Conservation (phyloP, 176 grass and related monocot species). For the Bolboschoenus planiculmis region DNA sequence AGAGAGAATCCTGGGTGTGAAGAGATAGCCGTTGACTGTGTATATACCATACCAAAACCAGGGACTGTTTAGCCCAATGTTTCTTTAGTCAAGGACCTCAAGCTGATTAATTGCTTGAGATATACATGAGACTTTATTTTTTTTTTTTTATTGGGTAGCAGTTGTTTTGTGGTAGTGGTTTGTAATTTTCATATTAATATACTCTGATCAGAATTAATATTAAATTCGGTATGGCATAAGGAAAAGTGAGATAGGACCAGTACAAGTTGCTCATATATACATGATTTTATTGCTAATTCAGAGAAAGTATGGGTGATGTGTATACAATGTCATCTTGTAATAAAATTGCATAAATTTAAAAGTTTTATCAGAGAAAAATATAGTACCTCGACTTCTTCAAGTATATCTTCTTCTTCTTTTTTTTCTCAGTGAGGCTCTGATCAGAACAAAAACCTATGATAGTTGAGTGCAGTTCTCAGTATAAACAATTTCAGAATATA, state of each 20-base stretch:
- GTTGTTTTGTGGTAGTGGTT: background rate
- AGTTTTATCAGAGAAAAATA: no score
- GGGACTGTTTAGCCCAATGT: slow-evolving; percentile 3
- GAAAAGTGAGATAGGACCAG: background rate
- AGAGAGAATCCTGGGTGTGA: background rate
- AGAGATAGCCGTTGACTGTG: slow-evolving; percentile 9
- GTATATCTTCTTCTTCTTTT: no score
- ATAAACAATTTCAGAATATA: no score
- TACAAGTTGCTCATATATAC: background rate
- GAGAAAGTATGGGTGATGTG: background rate
- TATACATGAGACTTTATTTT: no score
- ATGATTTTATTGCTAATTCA: background rate
- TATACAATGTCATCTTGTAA: no score
- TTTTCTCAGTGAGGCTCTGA: no score
- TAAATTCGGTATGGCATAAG: background rate
- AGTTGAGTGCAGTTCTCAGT: no score
- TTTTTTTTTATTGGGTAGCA: background rate
- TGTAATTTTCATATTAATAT: background rate
- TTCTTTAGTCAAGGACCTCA: background rate
- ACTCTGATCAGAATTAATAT: background rate
- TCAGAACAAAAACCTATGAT: no score
- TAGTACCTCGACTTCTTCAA: no score
- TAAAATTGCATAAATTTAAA: no score
- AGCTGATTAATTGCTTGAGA: no score
- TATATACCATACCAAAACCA: slow-evolving; percentile 1